Base-by-base conservation (phyloP, 108 stramenopile genomes). In the Skeletonema marinoi region DNA sequence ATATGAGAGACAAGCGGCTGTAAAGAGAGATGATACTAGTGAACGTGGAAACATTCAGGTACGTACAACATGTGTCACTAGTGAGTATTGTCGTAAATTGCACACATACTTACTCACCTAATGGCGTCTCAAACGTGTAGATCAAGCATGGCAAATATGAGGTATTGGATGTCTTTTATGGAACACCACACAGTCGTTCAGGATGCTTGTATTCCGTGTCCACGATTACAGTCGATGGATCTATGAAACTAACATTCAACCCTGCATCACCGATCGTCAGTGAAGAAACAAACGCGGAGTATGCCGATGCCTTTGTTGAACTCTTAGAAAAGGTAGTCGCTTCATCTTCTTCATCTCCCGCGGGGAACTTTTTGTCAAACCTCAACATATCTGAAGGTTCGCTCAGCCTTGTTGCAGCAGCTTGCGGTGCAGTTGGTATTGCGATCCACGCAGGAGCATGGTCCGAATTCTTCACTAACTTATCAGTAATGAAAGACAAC, bases 161-260 rank as follows among this genome's bases (percentile, higher is more conserved):
- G 48, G 78, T 95, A 50, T 67, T 87, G n/a, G 89, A 93, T 70
- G 82, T 93, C 12, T 96, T 80, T 80, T 96, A 82, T 78, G 95
- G 89, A 21, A 89, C 92, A 6, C 80, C 92, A 3, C 90, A 94
- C 67, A 80, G 88, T 59, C 77, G 88, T 38, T 87, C 90, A 13
- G 95, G 95, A 66, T 89, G 90, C 58, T 67, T 93, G 19, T 92
- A 90, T 44, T 83, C 82, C 61, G 86, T 88, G 6, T 90, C 89
- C 17, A 84, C 87, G 16, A 83, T 93, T 58, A 93, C 95, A 31
- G 87, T 96, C 14, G 75, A 89, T 68, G 93, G 87, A 17, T 80
- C 85, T 60, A 84, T 94, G 80, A 86, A 92, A 69, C 70, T 91
- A 25, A 92, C 90, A 3, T 93, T 93, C 82, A 88, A 96, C 82